These are phyloP conservation scores for Crithidia thermophila DNA, from an alignment of 208 protist species.

Conservation along the genomic window DNA sequence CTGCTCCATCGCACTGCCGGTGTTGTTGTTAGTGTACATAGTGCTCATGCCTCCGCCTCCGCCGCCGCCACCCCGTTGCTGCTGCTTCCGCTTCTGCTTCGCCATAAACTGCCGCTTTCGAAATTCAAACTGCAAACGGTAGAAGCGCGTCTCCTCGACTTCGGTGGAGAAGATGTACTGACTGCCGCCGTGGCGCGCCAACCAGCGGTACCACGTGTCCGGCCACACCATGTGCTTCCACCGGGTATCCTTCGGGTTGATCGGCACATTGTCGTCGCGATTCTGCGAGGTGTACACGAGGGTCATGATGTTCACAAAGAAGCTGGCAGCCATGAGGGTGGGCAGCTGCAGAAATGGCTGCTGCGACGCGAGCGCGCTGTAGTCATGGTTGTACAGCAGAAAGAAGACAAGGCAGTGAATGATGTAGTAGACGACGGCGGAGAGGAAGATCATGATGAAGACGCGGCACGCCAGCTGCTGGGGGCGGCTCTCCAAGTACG, in stretches of 20 bases:
- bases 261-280: slow-evolving; percentile 56
- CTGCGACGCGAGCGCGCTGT: slow-evolving; percentile 28
- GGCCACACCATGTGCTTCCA: slow-evolving; percentile 91
- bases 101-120: slow-evolving; percentile 65
- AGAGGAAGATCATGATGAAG: slow-evolving; percentile 68
- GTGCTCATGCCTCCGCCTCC: not conserved
- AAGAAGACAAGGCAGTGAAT: slow-evolving; percentile 54
- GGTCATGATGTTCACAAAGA: slow-evolving; percentile 88
- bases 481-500: slow-evolving; percentile 82
- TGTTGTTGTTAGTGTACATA: not conserved
- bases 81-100: slow-evolving; percentile 45
- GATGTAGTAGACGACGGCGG: slow-evolving; percentile 54
- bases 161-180: slow-evolving; percentile 91
- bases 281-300: slow-evolving; percentile 82
- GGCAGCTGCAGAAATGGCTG: slow-evolving; percentile 77
- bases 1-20: not conserved
- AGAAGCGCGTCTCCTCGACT: slow-evolving; percentile 73
- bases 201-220: slow-evolving; percentile 84
- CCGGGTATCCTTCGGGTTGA: slow-evolving; percentile 64
- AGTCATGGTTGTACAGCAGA: slow-evolving; percentile 44
- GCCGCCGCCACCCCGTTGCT: not conserved
- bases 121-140: slow-evolving; percentile 73
- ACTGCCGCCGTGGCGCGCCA: slow-evolving; percentile 83
- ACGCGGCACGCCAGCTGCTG: slow-evolving; percentile 89
- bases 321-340: slow-evolving; percentile 59